Evolutionary conservation across 2,329 filamentous ascomycete species (phyloP).

Genomic region (Cucurbitaria berberidis): DNA sequence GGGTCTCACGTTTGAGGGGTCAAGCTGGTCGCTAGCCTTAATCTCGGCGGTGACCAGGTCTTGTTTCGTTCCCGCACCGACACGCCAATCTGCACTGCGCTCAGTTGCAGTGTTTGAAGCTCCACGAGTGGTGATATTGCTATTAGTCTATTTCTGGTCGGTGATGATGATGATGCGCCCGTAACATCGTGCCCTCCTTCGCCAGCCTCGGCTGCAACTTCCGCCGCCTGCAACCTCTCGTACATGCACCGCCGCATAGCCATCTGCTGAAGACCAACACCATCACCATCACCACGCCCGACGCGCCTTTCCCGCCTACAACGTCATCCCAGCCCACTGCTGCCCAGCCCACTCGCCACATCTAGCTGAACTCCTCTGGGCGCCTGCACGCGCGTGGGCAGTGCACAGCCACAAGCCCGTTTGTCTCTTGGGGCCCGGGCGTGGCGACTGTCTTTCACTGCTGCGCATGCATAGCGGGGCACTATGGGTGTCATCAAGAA

Average conservation of each 20-base stretch:
- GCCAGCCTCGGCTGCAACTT: conserved; percentile 27
- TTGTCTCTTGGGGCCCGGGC: conserved; percentile 13
- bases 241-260: conserved; percentile 5
- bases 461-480: conserved; percentile 19
- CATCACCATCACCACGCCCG: conserved; percentile 3
- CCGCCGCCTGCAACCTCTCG: conserved; percentile 18
- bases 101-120: conserved; percentile 28
- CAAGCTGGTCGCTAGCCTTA: conserved; percentile 21
- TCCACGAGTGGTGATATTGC: conserved; percentile 13
- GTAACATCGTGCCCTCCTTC: conserved; percentile 6
- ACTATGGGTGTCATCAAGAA: conserved; percentile 94
- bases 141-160: conserved; percentile 7
- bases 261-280: conserved; percentile 1
- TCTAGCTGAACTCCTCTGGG: conserved; percentile 2
- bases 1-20: conserved; percentile 25
- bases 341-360: conserved; percentile 1
- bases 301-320: conserved; percentile 9
- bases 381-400: conserved; percentile 14
- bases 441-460: conserved; percentile 16
- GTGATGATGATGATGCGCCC: conserved; percentile 6
- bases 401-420: conserved; percentile 34
- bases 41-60: conserved; percentile 5
- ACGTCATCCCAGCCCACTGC: not conserved
- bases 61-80: conserved; percentile 11
- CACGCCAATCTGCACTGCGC: conserved; percentile 20